Evolutionary conservation across 108 stramenopile genomes (phyloP).

Genomic region (Bacterosira constricta): DNA sequence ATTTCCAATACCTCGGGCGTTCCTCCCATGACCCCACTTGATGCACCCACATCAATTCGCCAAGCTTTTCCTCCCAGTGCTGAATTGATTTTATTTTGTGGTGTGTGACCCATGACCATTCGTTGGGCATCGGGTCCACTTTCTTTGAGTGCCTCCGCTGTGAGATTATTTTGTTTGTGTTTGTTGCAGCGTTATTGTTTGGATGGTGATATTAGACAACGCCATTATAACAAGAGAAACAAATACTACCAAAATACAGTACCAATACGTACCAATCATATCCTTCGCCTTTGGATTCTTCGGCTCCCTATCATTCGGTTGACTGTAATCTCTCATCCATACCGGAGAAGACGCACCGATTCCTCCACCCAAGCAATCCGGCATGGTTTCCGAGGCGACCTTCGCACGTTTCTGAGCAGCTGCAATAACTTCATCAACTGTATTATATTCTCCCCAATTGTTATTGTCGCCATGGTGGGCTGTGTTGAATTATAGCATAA

Average conservation of each 20-base stretch:
- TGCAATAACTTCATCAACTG: conserved; percentile 53
- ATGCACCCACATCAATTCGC: conserved; percentile 77
- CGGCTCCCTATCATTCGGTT: conserved; percentile 58
- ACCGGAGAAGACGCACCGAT: conserved; percentile 60
- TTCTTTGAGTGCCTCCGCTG: conserved; percentile 27
- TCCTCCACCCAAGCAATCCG: conserved; percentile 66
- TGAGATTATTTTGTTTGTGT: background rate
- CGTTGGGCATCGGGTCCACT: conserved; percentile 48
- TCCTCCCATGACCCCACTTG: conserved; percentile 60
- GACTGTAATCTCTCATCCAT: conserved; percentile 80
- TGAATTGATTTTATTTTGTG: conserved; percentile 71
- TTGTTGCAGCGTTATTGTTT: background rate
- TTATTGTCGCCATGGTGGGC: conserved; percentile 49
- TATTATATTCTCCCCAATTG: conserved; percentile 51
- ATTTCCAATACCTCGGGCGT: conserved; percentile 84
- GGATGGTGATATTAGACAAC: background rate
- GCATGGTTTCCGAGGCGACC: conserved; percentile 54
- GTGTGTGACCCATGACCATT: conserved; percentile 87
- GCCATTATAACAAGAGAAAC: background rate
- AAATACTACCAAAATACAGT: background rate
- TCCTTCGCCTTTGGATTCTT: conserved; percentile 42
- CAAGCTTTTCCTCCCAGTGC: conserved; percentile 71
- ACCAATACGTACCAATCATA: conserved; percentile 26
- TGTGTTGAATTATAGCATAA: conserved; percentile 2
- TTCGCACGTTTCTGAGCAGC: conserved; percentile 51